Conservation (phyloP, 805 yeast genomes). For the Pichia deserticola region DNA sequence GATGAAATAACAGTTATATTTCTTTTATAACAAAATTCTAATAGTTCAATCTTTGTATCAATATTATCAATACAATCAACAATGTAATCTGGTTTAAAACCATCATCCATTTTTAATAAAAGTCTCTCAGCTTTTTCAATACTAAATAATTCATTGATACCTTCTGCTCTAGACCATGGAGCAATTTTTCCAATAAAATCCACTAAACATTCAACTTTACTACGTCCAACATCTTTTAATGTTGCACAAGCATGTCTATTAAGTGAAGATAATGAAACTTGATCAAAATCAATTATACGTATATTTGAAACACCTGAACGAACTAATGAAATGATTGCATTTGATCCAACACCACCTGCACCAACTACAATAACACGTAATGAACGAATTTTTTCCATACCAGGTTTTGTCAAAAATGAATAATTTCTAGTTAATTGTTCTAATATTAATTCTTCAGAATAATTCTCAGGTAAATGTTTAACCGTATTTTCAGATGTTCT, state of each 20-base stretch:
- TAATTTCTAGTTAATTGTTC: slow-evolving; percentile 93
- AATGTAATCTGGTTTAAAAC: slow-evolving; percentile 61
- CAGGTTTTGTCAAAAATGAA: slow-evolving; percentile 85
- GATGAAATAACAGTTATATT: slow-evolving; percentile 71
- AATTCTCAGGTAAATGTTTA: slow-evolving; percentile 3
- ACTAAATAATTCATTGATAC: slow-evolving; percentile 72
- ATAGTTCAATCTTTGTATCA: slow-evolving; percentile 89
- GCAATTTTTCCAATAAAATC: slow-evolving; percentile 65
- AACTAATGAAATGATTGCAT: slow-evolving; percentile 86
- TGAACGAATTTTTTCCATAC: slow-evolving; percentile 63
- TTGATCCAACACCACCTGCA: slow-evolving; percentile 98
- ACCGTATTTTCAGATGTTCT: slow-evolving; percentile 12
- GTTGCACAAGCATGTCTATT: slow-evolving; percentile 94
- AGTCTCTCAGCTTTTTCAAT: slow-evolving; percentile 56
- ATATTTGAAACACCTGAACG: slow-evolving; percentile 83
- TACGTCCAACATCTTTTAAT: slow-evolving; percentile 83
- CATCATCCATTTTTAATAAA: slow-evolving; percentile 29
- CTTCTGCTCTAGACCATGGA: slow-evolving; percentile 90
- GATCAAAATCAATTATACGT: slow-evolving; percentile 89
- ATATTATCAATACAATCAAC: slow-evolving; percentile 96
- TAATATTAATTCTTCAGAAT: slow-evolving; percentile 65
- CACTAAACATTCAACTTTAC: slow-evolving; percentile 78
- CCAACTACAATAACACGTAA: slow-evolving; percentile 78
- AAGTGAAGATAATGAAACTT: slow-evolving; percentile 83
- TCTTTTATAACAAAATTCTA: slow-evolving; percentile 60